Base-by-base conservation (phyloP, 768 basidiomycete species). In the Leccinum variicolor region DNA sequence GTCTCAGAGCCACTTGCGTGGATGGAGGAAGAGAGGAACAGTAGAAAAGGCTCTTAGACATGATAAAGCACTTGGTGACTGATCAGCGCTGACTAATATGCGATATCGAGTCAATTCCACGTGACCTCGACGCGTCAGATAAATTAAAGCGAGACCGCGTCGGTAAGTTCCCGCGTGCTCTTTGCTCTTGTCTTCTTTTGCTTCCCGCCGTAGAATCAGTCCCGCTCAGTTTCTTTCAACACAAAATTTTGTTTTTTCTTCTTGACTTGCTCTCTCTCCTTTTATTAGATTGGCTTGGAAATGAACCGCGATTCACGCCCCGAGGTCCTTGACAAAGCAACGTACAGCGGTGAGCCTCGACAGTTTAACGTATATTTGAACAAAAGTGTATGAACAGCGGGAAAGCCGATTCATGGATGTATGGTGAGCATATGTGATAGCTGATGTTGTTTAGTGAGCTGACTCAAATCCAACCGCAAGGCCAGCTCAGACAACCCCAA, bases 21-120 rank as follows among this genome's bases (percentile, higher is more conserved):
- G 79, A 72, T 9, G 73, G 68, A 3, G 84, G 76, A 14, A 86
- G 75, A 9, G 67, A 57, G 71, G 73, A 54, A 80, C 70, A 48
- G 79, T 82, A 52, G 77, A 77, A 67, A 3, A 79, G 76, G 47
- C 79, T 78, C 19, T 68, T 73, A 29, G 77, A 74, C 77, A 80
- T 62, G 51, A 60, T 53, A 53, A 50, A 25, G 36, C 36, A 17
- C 36, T 39, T 39, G 36, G 29, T 29, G 29, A 39, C 36, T n/a
- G 49, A 50, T 50, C 49, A 50, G 49, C 50, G 29, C n/a, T 34
- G 31, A 51, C 50, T 21, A 33, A 34, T 33, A 14, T 33, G 33
- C 46, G 15, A 29, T 51, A 34, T 13, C 15, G 19, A 61, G 49
- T 61, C 52, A 70, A 57, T 9, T 2, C 21, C 69, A 70, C 70